Evolutionary conservation across 495 filamentous ascomycete genomes (phyloP).

Genomic region (Penicillium turbatum): DNA sequence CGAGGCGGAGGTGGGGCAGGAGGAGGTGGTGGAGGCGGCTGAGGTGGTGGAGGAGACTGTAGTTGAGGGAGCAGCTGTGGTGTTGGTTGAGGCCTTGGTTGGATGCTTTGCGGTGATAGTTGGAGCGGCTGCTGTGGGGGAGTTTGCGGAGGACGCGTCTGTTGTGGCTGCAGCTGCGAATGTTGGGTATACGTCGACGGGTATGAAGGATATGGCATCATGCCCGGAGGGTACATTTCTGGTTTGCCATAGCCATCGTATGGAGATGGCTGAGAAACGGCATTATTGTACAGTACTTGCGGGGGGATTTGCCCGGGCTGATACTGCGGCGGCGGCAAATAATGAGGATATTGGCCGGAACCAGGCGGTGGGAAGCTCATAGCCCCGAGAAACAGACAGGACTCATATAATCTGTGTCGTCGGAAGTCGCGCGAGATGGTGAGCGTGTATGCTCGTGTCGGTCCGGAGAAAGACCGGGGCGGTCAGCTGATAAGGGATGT

Average conservation of each 20-base stretch:
- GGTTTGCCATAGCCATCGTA: conserved; percentile 42
- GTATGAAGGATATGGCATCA: conserved; percentile 38
- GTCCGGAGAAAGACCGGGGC: conserved; percentile 36
- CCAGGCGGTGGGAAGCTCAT: conserved; percentile 49
- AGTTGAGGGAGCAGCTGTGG: conserved; percentile 18
- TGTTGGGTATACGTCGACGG: conserved; percentile 23
- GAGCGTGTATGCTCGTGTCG: conserved; percentile 27
- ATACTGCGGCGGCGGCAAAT: conserved; percentile 35
- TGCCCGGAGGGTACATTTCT: conserved; percentile 33
- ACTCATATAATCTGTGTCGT: conserved; percentile 21
- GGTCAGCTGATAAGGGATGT: conserved; percentile 24
- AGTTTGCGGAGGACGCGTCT: conserved; percentile 13
- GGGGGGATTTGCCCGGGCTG: conserved; percentile 32
- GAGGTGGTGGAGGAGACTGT: conserved; percentile 20
- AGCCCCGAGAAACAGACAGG: conserved; percentile 32
- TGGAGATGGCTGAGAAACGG: conserved; percentile 28
- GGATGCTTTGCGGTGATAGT: conserved; percentile 3
- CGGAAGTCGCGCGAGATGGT: conserved; percentile 11
- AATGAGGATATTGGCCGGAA: conserved; percentile 40
- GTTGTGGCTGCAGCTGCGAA: conserved; percentile 18
- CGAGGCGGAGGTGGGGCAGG: conserved; percentile 31
- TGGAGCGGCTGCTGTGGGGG: conserved; percentile 19
- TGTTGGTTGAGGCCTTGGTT: conserved; percentile 10
- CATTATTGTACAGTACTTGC: conserved; percentile 43
- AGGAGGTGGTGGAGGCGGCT: conserved; percentile 15